Evolutionary conservation across 176 grass and related monocot genomes (phyloP).

Genomic region (Panicum miliaceum): DNA sequence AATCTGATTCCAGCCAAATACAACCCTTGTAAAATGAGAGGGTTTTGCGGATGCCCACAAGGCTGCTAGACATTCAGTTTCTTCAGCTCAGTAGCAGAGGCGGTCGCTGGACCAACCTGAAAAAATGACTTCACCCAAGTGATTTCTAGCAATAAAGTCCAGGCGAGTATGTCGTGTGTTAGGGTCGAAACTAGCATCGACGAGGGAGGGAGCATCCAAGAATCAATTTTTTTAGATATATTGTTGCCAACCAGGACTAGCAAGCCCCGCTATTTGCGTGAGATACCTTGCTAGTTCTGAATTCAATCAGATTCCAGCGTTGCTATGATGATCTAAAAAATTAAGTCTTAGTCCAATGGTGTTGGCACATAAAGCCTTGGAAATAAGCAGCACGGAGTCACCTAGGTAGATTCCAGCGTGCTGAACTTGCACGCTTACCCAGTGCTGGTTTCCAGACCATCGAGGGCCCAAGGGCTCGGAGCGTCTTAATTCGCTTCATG

Average conservation of each 20-base stretch:
- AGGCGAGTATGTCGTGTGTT: background rate
- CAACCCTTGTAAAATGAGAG: background rate
- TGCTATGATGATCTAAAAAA: no score
- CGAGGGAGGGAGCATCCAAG: background rate
- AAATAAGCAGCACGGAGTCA: no score
- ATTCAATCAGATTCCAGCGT: no score
- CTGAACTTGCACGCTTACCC: no score
- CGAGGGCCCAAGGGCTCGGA: no score
- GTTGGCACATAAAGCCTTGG: no score
- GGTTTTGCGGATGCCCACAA: background rate
- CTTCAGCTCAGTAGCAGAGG: background rate
- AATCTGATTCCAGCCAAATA: background rate
- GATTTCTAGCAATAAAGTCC: background rate
- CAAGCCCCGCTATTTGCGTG: no score
- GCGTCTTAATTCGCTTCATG: no score
- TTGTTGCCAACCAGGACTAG: accelerated
- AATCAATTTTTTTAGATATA: background rate
- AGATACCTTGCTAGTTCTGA: no score
- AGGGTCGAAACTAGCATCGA: background rate
- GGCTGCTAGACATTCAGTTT: background rate
- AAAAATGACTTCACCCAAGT: background rate
- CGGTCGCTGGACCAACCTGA: background rate
- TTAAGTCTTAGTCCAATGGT: no score
- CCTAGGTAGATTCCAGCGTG: no score
- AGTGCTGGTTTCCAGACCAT: no score